These are phyloP conservation scores for Candida tammaniensis DNA, from an alignment of 805 yeast genomes.

Conservation along the genomic window DNA sequence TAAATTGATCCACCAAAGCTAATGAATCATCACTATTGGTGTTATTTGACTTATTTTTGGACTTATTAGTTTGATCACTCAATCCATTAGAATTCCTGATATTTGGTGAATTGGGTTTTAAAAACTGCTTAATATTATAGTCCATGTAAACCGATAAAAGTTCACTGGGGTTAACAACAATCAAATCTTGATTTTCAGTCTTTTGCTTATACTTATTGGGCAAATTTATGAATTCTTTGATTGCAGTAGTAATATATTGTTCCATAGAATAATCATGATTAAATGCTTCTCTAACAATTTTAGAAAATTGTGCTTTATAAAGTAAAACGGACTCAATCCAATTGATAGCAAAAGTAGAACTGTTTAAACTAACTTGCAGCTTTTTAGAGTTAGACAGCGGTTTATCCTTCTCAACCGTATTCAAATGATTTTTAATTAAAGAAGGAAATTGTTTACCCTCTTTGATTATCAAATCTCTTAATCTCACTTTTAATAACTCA, in stretches of 20 bases:
- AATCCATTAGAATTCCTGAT: constrained; percentile 1
- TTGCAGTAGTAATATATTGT: constrained; percentile 57
- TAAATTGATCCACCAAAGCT: constrained; percentile 27
- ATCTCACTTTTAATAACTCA: constrained; percentile 45
- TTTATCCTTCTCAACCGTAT: not conserved
- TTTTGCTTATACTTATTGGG: constrained; percentile 27
- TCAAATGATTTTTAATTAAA: constrained; percentile 18
- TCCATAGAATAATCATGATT: constrained; percentile 47
- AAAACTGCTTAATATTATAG: constrained; percentile 33
- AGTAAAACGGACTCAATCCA: constrained; percentile 64
- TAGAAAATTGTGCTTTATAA: constrained; percentile 49
- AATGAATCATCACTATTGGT: constrained; percentile 1
- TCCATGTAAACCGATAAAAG: constrained; percentile 40
- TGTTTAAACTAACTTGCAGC: not conserved
- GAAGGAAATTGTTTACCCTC: constrained; percentile 39
- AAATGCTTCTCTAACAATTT: constrained; percentile 48
- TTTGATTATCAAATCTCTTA: constrained; percentile 43
- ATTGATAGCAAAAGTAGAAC: constrained; percentile 53
- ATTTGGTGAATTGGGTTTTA: constrained; percentile 19
- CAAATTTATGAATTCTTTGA: constrained; percentile 59
- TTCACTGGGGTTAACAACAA: constrained; percentile 34
- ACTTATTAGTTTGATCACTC: not conserved
- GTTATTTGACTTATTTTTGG: not conserved
- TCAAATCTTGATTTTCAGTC: constrained; percentile 26
- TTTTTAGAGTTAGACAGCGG: no score